These are phyloP conservation scores for Lactarius akahatsu DNA, from an alignment of 768 basidiomycete species.

Conservation along the genomic window DNA sequence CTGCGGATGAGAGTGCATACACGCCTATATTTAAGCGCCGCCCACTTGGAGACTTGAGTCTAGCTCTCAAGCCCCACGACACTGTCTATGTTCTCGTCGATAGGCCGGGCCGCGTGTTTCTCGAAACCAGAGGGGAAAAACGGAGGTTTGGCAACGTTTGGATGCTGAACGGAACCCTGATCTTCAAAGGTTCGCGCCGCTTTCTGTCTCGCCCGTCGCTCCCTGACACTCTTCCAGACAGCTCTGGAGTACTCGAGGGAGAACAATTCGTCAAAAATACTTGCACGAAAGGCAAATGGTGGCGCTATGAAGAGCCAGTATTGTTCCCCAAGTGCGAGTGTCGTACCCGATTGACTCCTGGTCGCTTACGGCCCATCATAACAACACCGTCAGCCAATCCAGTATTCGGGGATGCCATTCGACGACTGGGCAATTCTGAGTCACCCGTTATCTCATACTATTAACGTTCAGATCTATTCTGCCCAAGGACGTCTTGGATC, in stretches of 20 bases:
- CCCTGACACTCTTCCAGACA: slow-evolving; percentile 5
- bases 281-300: background rate
- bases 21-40: background rate
- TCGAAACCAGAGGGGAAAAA: background rate
- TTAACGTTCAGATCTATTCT: background rate
- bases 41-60: background rate
- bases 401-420: background rate
- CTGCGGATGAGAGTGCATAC: background rate
- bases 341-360: background rate
- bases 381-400: background rate
- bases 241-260: slow-evolving; percentile 10
- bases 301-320: background rate
- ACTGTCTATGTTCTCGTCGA: slow-evolving; percentile 12
- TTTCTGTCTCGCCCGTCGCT: background rate
- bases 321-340: background rate
- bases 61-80: background rate
- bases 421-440: slow-evolving; percentile 5
- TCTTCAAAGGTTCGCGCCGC: slow-evolving; percentile 8
- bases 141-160: slow-evolving; percentile 10
- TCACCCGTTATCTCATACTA: background rate
- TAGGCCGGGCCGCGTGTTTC: slow-evolving; percentile 8
- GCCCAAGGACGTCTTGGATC: background rate
- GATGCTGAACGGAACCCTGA: background rate
- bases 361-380: background rate
- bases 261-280: slow-evolving; percentile 2